Percentiles rank a stretch among this genome's conserved stretches.
Conservation (phyloP, 331 rosid species). For the Rhamnella rubrinervis region DNA sequence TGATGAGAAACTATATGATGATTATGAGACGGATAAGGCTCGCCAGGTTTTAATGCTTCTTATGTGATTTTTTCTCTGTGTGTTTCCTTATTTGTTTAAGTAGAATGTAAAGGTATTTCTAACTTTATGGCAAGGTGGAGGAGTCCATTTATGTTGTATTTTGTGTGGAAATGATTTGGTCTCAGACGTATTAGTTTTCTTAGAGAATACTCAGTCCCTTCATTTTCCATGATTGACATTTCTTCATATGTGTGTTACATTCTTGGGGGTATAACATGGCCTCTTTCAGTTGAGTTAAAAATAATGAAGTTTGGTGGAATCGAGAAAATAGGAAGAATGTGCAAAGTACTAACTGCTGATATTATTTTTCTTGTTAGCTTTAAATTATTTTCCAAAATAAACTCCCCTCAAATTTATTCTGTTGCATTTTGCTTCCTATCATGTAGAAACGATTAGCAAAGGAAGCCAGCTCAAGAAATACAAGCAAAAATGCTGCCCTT, state of each 20-base stretch:
- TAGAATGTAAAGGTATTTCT: not conserved
- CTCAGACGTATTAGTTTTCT: not conserved
- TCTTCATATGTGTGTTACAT: too few species aligned
- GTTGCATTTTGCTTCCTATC: conserved; percentile 14
- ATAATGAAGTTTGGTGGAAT: not conserved
- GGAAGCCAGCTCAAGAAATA: conserved; percentile 83
- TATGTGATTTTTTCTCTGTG: conserved; percentile 1
- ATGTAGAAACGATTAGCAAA: conserved; percentile 78
- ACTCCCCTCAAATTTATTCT: not conserved
- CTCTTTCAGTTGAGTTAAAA: not conserved
- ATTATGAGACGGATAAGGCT: conserved; percentile 82
- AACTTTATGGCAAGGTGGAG: not conserved
- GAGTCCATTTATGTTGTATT: not conserved
- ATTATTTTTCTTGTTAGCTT: too few species aligned
- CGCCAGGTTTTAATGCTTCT: conserved; percentile 65
- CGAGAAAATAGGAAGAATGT: not conserved
- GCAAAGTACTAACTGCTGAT: not conserved
- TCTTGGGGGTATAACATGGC: not conserved
- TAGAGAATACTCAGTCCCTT: not conserved
- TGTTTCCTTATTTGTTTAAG: not conserved
- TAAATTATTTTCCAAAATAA: not conserved
- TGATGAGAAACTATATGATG: conserved; percentile 75
- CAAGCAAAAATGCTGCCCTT: conserved; percentile 73
- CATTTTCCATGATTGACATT: not conserved
- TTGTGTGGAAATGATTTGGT: conserved; percentile 2